Evolutionary conservation across 345 rosid genomes (phyloP), one percentile per base, ranked within the genome.

Genomic region (Erucastrum elatum): DNA sequence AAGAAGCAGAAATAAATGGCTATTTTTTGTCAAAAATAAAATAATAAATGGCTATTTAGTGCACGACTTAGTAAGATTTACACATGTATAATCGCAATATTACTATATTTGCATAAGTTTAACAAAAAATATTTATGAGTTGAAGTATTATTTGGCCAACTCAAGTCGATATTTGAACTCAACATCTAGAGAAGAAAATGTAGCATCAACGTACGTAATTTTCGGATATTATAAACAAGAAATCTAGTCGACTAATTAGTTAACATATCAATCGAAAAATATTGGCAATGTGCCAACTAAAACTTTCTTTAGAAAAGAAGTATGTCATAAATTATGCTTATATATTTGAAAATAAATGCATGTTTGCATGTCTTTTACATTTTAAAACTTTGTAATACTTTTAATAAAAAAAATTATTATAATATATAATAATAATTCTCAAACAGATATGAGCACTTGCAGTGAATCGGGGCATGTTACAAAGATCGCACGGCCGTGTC

Each of bases 391-490:
- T 21, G 1, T 21, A 0, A 21, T 21, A 21, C 0, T 21, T 21
- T 21, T 21, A 21, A 21, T 21, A 21, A 21, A 21, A 21, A 21
- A 0, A 21, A 21, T 21, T 21, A 21, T 21, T 21, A 21, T 21
- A 21, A 44, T 39, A 8, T 21, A 44, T 46, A 46, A 46, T 46
- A 46, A 72, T 72, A 66, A 68, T 72, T 44, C 13, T 25, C 5
- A 67, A 67, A 73, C 76, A 68, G 69, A 73, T 73, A 5, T 39
- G 67, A 68, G 59, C 64, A 73, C 8, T 79, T 79, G 10, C 70
- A 62, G 78, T 69, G 83, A 69, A 80, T 69, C 75, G 16, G 75
- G 70, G 75, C 83, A 80, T 69, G 83, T 80, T 80, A 68, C 55
- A 69, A 63, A 69, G 79, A 69, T 80, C 63, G n/a, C 56, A 80